A percentile compares a stretch with the other conserved stretches of the same genome.
These are phyloP conservation scores for Bipolaris victoriae DNA, from an alignment of 2,329 filamentous ascomycete species.

Conservation along the genomic window DNA sequence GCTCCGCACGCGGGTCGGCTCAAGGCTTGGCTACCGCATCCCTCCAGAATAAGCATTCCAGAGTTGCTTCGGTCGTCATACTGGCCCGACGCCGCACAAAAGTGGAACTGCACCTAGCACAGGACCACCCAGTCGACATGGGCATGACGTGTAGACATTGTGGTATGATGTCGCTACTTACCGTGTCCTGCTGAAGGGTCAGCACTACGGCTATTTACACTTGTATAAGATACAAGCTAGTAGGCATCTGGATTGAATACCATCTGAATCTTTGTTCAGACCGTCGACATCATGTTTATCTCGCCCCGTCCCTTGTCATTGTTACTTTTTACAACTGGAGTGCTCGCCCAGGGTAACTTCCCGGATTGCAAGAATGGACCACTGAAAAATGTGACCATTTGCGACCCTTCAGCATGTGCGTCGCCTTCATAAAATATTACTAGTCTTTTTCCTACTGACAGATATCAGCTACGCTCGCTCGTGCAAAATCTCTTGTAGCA, in stretches of 20 bases:
- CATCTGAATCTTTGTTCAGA: neutral
- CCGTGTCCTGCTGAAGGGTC: neutral
- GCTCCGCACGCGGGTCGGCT: slow-evolving; percentile 25
- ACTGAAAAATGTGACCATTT: slow-evolving; percentile 58
- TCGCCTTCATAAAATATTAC: neutral
- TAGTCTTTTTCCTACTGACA: neutral
- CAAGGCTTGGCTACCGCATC: slow-evolving; percentile 9
- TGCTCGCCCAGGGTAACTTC: slow-evolving; percentile 42
- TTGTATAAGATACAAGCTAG: slow-evolving; percentile 20
- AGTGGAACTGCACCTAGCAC: slow-evolving; percentile 9
- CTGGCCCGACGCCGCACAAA: slow-evolving; percentile 9
- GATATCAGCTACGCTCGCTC: slow-evolving; percentile 29
- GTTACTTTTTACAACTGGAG: slow-evolving; percentile 20
- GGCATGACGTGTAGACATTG: slow-evolving; percentile 22
- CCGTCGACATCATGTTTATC: slow-evolving; percentile 18
- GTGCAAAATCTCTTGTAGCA: slow-evolving; percentile 33
- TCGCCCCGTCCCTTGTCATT: slow-evolving; percentile 14
- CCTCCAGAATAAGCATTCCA: slow-evolving; percentile 12
- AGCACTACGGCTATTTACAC: slow-evolving; percentile 26
- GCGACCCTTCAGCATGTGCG: slow-evolving; percentile 53
- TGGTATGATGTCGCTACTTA: slow-evolving; percentile 10
- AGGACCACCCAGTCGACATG: slow-evolving; percentile 7
- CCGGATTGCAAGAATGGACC: slow-evolving; percentile 61
- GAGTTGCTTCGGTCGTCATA: slow-evolving; percentile 18
- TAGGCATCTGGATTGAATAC: neutral